phyloP scores from a whole-genome alignment of 805 yeast species.

The Sugiyamaella qingdaonensis region DNA sequence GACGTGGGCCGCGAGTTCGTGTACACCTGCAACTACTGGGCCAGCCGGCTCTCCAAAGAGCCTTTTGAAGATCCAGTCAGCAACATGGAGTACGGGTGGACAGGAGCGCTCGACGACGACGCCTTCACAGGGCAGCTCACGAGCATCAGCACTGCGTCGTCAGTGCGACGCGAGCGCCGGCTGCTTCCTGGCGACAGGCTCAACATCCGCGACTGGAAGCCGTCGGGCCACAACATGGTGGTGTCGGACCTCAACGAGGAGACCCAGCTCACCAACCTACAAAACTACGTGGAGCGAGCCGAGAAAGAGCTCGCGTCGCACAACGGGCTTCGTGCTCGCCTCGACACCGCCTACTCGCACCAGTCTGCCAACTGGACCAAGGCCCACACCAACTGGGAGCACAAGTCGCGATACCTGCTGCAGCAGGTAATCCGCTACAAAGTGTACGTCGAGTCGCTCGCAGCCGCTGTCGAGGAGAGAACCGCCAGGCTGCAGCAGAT shows the following conservation, averaged over 20 bases:
- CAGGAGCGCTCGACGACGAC: conserved; percentile 13
- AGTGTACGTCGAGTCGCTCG: conserved; percentile 25
- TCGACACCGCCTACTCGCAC: conserved; percentile 35
- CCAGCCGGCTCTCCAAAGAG: conserved; percentile 75
- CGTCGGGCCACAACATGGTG: conserved; percentile 31
- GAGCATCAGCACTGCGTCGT: not conserved
- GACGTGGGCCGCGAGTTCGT: conserved; percentile 68
- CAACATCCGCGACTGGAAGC: conserved; percentile 32
- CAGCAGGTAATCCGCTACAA: conserved; percentile 30
- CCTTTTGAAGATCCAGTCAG: conserved; percentile 71
- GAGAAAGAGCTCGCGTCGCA: conserved; percentile 42
- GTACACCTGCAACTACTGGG: conserved; percentile 85
- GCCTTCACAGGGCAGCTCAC: not conserved
- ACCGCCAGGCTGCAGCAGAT: conserved; percentile 6
- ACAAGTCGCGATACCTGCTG: conserved; percentile 29
- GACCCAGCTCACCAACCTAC: conserved; percentile 40
- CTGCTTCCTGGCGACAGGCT: conserved; percentile 25
- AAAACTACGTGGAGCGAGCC: conserved; percentile 39
- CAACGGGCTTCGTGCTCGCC: conserved; percentile 36
- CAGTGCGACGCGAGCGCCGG: conserved; percentile 13
- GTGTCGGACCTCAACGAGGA: conserved; percentile 28
- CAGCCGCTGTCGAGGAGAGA: conserved; percentile 21
- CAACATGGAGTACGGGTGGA: conserved; percentile 79
- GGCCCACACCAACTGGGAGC: conserved; percentile 34
- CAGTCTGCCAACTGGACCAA: conserved; percentile 23